Evolutionary conservation across 805 yeast species (phyloP).

Genomic region (Ogataea angusta): DNA sequence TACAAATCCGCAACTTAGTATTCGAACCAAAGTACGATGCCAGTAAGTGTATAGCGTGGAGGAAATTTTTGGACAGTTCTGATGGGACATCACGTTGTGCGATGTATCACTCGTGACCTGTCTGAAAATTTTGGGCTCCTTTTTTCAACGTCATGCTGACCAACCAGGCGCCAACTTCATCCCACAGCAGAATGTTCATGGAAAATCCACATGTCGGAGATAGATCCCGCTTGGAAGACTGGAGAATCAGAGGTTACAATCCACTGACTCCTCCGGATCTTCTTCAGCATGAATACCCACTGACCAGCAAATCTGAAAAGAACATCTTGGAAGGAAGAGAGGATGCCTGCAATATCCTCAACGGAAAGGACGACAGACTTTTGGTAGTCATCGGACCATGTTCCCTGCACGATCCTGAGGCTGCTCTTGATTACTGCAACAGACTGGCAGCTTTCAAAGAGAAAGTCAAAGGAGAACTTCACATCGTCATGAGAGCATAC

Average conservation of each 20-base stretch:
- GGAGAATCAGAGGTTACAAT: conserved; percentile 84
- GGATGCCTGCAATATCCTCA: conserved; percentile 65
- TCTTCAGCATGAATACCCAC: conserved; percentile 79
- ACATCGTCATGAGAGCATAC: conserved; percentile 95
- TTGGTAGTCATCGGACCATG: conserved; percentile 95
- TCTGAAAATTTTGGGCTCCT: neutral
- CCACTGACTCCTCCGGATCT: conserved; percentile 95
- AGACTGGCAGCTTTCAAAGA: conserved; percentile 57
- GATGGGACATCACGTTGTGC: no score
- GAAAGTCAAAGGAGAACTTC: conserved; percentile 67
- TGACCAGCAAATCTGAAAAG: conserved; percentile 54
- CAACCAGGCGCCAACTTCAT: conserved; percentile 19
- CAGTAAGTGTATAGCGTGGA: conserved; percentile 2
- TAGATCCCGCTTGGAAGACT: conserved; percentile 70
- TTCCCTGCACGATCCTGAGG: conserved; percentile 90
- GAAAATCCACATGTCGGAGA: conserved; percentile 83
- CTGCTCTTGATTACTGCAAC: conserved; percentile 85
- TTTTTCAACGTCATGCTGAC: conserved; percentile 3
- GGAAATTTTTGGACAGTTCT: neutral
- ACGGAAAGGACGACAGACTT: conserved; percentile 83
- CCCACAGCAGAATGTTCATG: conserved; percentile 62
- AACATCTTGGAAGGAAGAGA: conserved; percentile 75
- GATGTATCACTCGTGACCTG: neutral
- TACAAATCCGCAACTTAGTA: neutral
- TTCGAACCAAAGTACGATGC: conserved; percentile 1